Evolutionary conservation across 108 stramenopile genomes (phyloP), one percentile per base, ranked within the genome.

Genomic region (Mayamaea pseudoterrestris): DNA sequence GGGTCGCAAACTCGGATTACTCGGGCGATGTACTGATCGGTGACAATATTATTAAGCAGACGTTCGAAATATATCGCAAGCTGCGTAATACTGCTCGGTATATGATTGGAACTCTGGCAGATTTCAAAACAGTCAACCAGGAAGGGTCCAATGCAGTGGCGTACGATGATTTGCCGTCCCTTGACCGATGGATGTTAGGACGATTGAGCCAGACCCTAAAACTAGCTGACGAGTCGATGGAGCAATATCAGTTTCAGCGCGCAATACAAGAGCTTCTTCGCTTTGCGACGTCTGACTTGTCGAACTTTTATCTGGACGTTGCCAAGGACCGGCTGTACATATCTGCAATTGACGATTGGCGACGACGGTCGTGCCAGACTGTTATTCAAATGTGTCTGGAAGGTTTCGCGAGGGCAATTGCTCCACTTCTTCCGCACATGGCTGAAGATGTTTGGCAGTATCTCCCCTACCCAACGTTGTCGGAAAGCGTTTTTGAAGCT

Each of bases 401-500:
- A 49, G 88, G 84, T 16, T 72, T 95, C 41, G 62, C 93, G 6
- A 77, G 87, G 51, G 61, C 78, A 6, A 54, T 96, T 47, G 87
- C 95, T 16, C 94, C 98, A 16, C 72, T 97, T 47, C 53, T 96
- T 22, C 94, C 95, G 14, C 96, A 97, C 75, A 89, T 97, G 81
- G 91, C 95, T 14, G 95, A 99, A 66, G 98, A 99, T 51, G 89
- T 96, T 32, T 96, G 89, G 88, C 91, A 90, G 47, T 88, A 92
- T 53, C 64, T 92, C 35, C 85, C 83, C 1, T 86, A 84, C 69
- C 51, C 58, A 35, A 69, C 42, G 23, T 44, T 63, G n/a, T 68
- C 30, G 2, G 69, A 74, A 47, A 82, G 80, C 31, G 85, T 92
- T 4, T 92, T 92, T 44, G 85, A 92, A 67, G 78, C 70, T 9